A percentile compares a stretch with the other conserved stretches of the same genome.
Conservation (phyloP, 2,329 filamentous ascomycete species). For the Achaetomium macrosporum region DNA sequence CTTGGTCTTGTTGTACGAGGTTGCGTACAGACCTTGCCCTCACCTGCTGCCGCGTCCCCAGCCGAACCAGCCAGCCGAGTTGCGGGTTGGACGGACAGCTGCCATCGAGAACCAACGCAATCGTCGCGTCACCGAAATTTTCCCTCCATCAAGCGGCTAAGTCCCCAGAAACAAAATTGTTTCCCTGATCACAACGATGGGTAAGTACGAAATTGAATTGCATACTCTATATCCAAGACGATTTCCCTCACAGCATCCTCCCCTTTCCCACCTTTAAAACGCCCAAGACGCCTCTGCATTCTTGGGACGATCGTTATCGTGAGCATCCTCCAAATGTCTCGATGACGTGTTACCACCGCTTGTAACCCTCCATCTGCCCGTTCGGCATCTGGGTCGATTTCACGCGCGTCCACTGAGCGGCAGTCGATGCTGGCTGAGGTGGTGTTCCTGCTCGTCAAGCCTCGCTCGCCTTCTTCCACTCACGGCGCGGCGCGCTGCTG, state of each 20-base stretch:
- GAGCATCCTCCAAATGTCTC: slow-evolving; percentile 28
- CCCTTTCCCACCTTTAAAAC: background rate
- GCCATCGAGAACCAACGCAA: slow-evolving; percentile 18
- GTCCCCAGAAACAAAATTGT: slow-evolving; percentile 21
- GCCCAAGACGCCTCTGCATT: slow-evolving; percentile 2
- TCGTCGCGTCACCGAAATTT: slow-evolving; percentile 24
- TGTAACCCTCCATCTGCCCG: slow-evolving; percentile 26
- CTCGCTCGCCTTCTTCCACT: slow-evolving; percentile 21
- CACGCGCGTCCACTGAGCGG: slow-evolving; percentile 4
- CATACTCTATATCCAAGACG: slow-evolving; percentile 4
- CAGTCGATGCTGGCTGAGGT: slow-evolving; percentile 9
- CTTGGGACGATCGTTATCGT: slow-evolving; percentile 15
- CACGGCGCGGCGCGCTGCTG: slow-evolving; percentile 21
- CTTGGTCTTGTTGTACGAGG: slow-evolving; percentile 20
- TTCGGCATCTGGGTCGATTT: slow-evolving; percentile 10
- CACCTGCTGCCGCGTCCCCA: slow-evolving; percentile 21
- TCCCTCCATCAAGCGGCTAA: slow-evolving; percentile 27
- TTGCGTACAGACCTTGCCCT: slow-evolving; percentile 19
- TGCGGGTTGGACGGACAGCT: slow-evolving; percentile 20
- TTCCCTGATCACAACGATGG: slow-evolving; percentile 21
- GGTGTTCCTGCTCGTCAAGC: slow-evolving; percentile 15
- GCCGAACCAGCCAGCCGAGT: slow-evolving; percentile 13
- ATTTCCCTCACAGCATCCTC: background rate
- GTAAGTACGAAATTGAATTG: slow-evolving; percentile 22
- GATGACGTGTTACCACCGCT: slow-evolving; percentile 33